These are phyloP conservation scores for Lachancea fermentati DNA, from an alignment of 805 yeast genomes.

Conservation along the genomic window DNA sequence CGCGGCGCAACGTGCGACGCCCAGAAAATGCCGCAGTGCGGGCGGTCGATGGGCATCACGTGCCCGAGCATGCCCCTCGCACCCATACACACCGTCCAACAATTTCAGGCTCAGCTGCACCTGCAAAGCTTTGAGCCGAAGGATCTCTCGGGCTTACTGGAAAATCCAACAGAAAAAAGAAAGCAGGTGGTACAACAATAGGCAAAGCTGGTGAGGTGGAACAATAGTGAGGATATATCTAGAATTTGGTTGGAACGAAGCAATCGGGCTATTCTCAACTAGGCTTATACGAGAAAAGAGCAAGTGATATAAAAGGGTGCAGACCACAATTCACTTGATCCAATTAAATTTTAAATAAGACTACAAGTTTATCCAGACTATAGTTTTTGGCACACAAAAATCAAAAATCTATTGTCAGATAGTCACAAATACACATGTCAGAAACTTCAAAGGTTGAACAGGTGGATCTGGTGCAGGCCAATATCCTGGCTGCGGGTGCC, in stretches of 20 bases:
- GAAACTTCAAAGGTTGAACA: slow-evolving; percentile 11
- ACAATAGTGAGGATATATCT: not conserved
- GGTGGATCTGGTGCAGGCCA: slow-evolving; percentile 64
- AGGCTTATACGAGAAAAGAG: not conserved
- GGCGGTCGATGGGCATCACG: not conserved
- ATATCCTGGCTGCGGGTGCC: slow-evolving; percentile 77
- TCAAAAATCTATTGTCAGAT: too few relatives aligned
- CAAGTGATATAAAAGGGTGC: not conserved
- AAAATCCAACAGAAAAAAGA: not conserved
- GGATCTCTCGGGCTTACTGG: not conserved
- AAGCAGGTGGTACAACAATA: not conserved
- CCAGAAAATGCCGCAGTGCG: not conserved
- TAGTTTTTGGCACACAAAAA: not conserved
- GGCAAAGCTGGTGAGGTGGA: not conserved
- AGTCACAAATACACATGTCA: not conserved
- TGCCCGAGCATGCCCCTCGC: not conserved
- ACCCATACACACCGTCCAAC: not conserved
- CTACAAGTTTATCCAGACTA: not conserved
- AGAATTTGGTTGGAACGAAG: not conserved
- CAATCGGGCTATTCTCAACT: not conserved
- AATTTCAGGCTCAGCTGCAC: not conserved
- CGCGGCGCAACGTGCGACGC: too few relatives aligned
- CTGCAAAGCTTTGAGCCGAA: not conserved
- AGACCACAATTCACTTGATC: not conserved
- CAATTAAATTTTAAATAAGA: too few relatives aligned